A percentile compares a stretch with the other conserved stretches of the same genome.
Conservation (phyloP, 140 eudicot genomes). For the Ambrosia hybrid region DNA sequence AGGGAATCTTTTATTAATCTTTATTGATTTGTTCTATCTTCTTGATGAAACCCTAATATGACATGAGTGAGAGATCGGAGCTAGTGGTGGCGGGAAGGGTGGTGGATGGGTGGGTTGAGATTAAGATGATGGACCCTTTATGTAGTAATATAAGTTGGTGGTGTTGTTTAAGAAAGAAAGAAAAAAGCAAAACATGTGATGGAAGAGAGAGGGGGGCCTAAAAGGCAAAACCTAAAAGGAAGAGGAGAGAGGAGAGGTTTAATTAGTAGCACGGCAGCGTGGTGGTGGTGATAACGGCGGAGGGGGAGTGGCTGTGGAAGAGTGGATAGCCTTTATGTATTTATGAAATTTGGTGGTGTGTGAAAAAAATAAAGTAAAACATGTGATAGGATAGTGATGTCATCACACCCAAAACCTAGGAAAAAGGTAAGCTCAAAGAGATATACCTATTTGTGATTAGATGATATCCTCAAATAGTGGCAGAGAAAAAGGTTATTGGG, state of each 20-base stretch:
- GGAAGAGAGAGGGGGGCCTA: neutral
- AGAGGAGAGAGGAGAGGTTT: neutral
- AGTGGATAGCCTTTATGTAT: constrained; percentile 25
- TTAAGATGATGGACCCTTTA: too few relatives aligned
- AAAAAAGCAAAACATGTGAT: constrained; percentile 10
- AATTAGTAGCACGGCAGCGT: neutral
- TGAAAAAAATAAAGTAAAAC: constrained; percentile 25
- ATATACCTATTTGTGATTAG: constrained; percentile 24
- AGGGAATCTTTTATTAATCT: constrained; percentile 5
- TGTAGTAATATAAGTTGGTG: neutral
- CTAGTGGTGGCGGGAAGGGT: neutral
- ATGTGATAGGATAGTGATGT: constrained; percentile 26
- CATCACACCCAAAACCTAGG: constrained; percentile 54
- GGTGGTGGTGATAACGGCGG: constrained; percentile 16
- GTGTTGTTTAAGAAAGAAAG: neutral
- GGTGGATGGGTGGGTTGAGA: neutral
- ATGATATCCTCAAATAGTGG: constrained; percentile 39
- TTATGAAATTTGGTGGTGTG: constrained; percentile 28
- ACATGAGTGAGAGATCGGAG: neutral
- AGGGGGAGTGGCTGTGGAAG: constrained; percentile 10
- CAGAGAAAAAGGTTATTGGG: constrained; percentile 30
- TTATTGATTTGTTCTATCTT: constrained; percentile 8
- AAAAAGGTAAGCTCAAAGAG: constrained; percentile 38
- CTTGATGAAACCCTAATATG: constrained; percentile 21
- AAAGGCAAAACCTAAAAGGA: constrained; percentile 22